Base-by-base conservation (phyloP, 169 alveolate genomes). In the Theileria sp. region DNA sequence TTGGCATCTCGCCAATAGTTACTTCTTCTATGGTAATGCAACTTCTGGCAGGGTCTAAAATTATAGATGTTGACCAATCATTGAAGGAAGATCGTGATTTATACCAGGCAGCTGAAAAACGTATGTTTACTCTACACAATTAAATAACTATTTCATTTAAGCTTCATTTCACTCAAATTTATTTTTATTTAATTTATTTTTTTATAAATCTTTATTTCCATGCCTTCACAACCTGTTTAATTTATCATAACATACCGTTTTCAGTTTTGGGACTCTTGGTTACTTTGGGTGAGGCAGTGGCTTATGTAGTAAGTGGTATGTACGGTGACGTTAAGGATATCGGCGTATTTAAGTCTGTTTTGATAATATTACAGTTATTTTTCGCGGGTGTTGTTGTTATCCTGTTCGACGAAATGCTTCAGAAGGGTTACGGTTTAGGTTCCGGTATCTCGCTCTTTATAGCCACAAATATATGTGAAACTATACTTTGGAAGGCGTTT, bases 381-480 rank as follows among this genome's bases (percentile, higher is more conserved):
- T 95, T 96, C 88, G 99, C 99, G 50, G 99, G 99, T n/a, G 97
- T 98, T 49, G 97, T 98, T 30, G 99, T 98, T 77, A 94, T 97
- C 58, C 89, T 98, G 81, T 94, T 98, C 69, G 99, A 98, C 87
- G 99, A 98, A 81, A 94, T 98, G 77, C 92, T 98, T 72, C 99
- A 97, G 81, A 98, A 98, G 88, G 99, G 99, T 34, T 98, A 98
- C 88, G 99, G 99, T 51, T 91, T 98, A 78, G 99, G 99, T 23
- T 95, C 99, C 15, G 99, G 99, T 21, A 98, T 98, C 77, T 98
- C 99, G 4, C 95, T 98, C 49, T 98, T 98, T 89, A 98, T 98
- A 75, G 99, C 99, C 13, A 98, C 99, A 23, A 98, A 98, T 91
- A 98, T 98, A 64, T 98, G 99, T 89, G 99, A 98, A 87, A 96